Percentiles rank a stretch among this genome's conserved stretches.
phyloP scores from a whole-genome alignment of 1,139 yeast genomes.

The Pichia sp. region DNA sequence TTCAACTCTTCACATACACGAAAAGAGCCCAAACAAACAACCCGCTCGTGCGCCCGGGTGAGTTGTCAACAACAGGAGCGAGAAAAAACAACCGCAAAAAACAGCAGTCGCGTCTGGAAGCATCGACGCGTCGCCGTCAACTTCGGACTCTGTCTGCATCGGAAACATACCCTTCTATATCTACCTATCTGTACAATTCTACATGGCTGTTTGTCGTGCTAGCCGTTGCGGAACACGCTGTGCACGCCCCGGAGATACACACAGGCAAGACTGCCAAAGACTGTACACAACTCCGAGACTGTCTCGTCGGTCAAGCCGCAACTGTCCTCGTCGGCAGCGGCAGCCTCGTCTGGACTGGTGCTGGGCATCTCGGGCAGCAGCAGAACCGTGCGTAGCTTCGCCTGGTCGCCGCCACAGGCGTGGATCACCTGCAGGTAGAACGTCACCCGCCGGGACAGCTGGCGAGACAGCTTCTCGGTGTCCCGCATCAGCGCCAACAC shows the following conservation, averaged over 20 bases:
- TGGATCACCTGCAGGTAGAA: background rate
- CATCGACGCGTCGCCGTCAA: no score
- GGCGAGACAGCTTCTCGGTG: background rate
- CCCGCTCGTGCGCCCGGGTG: no score
- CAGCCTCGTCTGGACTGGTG: background rate
- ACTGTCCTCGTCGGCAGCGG: background rate
- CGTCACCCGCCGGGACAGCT: background rate
- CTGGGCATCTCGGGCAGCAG: background rate
- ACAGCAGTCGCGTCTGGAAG: no score
- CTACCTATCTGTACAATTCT: background rate
- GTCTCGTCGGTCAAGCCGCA: constrained; percentile 1
- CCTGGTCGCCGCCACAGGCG: background rate
- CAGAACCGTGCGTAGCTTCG: background rate
- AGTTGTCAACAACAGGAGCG: no score
- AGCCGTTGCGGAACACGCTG: constrained; percentile 8
- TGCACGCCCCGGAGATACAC: constrained; percentile 11
- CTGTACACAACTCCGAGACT: constrained; percentile 5
- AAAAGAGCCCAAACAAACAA: no score
- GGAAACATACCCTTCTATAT: background rate
- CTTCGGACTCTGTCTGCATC: no score
- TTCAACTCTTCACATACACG: no score
- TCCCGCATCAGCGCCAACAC: constrained; percentile 2
- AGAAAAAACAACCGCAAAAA: no score
- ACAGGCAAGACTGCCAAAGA: constrained; percentile 9
- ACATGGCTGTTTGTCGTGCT: background rate